Conservation (phyloP, 2,329 filamentous ascomycete species). For the Talaromyces sp. region DNA sequence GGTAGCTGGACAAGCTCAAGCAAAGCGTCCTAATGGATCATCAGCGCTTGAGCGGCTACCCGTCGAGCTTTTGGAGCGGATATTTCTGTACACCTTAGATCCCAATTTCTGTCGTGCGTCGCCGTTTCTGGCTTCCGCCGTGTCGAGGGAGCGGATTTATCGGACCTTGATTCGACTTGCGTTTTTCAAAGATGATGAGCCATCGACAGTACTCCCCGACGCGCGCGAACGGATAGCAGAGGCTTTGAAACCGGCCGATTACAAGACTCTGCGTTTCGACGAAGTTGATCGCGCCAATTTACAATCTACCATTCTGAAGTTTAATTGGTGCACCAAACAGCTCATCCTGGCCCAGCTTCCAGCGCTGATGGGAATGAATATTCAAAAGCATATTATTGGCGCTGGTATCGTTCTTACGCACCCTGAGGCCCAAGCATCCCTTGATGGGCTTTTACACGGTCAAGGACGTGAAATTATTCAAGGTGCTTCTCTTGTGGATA, state of each 20-base stretch:
- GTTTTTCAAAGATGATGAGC: constrained; percentile 25
- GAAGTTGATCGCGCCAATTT: constrained; percentile 25
- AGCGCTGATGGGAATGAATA: constrained; percentile 28
- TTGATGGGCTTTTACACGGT: neutral
- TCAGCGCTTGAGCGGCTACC: constrained; percentile 45
- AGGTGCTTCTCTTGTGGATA: neutral
- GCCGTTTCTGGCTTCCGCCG: constrained; percentile 31
- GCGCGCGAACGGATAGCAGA: neutral
- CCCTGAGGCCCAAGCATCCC: neutral
- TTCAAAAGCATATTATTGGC: constrained; percentile 32
- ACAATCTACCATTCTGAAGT: constrained; percentile 33
- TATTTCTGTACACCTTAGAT: constrained; percentile 47
- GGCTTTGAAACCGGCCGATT: constrained; percentile 31
- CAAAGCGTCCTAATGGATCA: constrained; percentile 14
- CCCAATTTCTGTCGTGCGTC: constrained; percentile 43
- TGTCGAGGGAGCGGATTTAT: constrained; percentile 41
- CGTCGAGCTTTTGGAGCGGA: constrained; percentile 48
- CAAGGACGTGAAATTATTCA: neutral
- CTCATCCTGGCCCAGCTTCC: constrained; percentile 32
- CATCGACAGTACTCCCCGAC: neutral
- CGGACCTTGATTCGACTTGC: constrained; percentile 36
- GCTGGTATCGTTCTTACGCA: constrained; percentile 21
- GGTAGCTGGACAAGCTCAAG: neutral
- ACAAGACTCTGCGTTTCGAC: constrained; percentile 21
- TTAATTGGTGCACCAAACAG: constrained; percentile 36